A percentile compares a stretch with the other conserved stretches of the same genome.
phyloP scores from a whole-genome alignment of 2,329 filamentous ascomycete genomes.

The Zymoseptoria ardabiliae region DNA sequence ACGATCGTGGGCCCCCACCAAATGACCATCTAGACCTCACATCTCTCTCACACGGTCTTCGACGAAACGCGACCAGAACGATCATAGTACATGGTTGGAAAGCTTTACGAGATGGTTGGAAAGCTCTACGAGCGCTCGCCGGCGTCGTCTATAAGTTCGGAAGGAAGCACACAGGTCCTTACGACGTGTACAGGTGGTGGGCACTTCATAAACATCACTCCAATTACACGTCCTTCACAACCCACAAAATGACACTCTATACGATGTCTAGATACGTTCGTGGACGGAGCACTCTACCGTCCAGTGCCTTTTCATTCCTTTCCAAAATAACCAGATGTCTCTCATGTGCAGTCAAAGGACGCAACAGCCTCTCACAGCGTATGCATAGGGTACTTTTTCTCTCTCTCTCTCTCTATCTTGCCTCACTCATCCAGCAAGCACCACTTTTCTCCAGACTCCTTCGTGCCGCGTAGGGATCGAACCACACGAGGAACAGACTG shows the following conservation, averaged over 20 bases:
- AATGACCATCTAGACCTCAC: too few species aligned
- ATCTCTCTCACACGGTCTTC: too few species aligned
- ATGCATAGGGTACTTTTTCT: background rate
- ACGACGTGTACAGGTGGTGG: too few species aligned
- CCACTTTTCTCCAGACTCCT: background rate
- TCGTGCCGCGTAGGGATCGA: too few species aligned
- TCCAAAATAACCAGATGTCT: background rate
- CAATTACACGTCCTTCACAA: background rate
- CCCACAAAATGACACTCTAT: background rate
- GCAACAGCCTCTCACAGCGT: background rate
- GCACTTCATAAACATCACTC: background rate
- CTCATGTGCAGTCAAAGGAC: background rate
- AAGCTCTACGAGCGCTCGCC: too few species aligned
- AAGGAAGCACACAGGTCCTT: too few species aligned
- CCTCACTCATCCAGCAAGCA: background rate
- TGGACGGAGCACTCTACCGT: background rate
- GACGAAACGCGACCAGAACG: too few species aligned
- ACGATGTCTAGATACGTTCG: background rate
- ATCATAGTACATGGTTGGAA: too few species aligned
- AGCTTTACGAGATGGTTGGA: too few species aligned
- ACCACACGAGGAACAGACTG: too few species aligned
- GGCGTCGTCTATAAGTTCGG: too few species aligned
- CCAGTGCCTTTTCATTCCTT: background rate
- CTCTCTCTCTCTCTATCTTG: background rate
- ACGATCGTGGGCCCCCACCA: too few species aligned